Conservation (phyloP, 2,329 filamentous ascomycete genomes). For the Diplodia mutila region DNA sequence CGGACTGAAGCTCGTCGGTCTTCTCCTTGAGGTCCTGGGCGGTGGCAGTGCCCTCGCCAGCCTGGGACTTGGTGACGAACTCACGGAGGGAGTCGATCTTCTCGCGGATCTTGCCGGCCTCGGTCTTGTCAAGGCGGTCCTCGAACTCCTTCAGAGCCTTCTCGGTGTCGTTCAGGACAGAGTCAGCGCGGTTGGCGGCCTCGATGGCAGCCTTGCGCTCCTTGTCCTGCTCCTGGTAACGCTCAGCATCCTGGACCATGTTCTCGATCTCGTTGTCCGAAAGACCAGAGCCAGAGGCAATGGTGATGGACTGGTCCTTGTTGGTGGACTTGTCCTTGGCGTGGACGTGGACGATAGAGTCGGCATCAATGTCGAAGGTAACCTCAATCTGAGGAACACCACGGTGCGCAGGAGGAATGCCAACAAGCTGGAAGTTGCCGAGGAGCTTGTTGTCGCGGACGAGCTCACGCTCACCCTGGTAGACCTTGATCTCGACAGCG, state of each 20-base stretch:
- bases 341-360: slow-evolving; percentile 96
- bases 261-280: slow-evolving; percentile 92
- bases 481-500: slow-evolving; percentile 99
- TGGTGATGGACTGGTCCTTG: slow-evolving; percentile 99
- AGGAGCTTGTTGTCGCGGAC: slow-evolving; percentile 98
- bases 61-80: slow-evolving; percentile 91
- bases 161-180: slow-evolving; percentile 95
- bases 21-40: slow-evolving; percentile 96
- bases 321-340: slow-evolving; percentile 99
- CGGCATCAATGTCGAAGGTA: slow-evolving; percentile 97
- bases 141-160: slow-evolving; percentile 97
- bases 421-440: slow-evolving; percentile 98
- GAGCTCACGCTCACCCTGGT: slow-evolving; percentile 99
- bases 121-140: slow-evolving; percentile 94
- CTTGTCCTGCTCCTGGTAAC: slow-evolving; percentile 93
- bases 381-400: slow-evolving; percentile 97
- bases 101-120: slow-evolving; percentile 90
- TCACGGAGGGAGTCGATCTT: slow-evolving; percentile 87
- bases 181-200: slow-evolving; percentile 95
- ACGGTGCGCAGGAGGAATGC: slow-evolving; percentile 93
- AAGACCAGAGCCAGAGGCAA: slow-evolving; percentile 95
- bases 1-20: slow-evolving; percentile 96
- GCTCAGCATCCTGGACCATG: slow-evolving; percentile 98
- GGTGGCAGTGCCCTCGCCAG: slow-evolving; percentile 83
- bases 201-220: slow-evolving; percentile 95